Base-by-base conservation (phyloP, 1,139 yeast species). In the Suhomyces terraborum region DNA sequence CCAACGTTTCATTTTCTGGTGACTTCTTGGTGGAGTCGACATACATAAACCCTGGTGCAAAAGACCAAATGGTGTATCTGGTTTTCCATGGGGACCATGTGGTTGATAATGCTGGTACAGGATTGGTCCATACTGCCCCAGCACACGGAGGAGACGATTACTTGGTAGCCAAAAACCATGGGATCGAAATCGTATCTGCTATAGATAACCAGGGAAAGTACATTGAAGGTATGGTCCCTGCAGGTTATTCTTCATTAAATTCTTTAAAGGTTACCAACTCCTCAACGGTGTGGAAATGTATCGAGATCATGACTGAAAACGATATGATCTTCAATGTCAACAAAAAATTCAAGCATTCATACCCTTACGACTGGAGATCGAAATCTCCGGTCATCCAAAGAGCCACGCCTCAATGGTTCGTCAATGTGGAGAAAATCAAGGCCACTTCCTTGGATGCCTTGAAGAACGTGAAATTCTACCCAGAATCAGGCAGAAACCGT, bases 121-220 rank as follows among this genome's bases (percentile, higher is more conserved):
- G 98, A 1, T 66, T 94, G 12, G 99, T 93, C 1, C 99, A 93
- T 56, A 87, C 89, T 13, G 98, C 98, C 0, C 98, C 98, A 1
- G 98, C 97, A 0, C 98, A 93, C 61, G 99, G 99, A 52, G 80
- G 84, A 55, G 98, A 94, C 50, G 99, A 93, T 67, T 91, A 88
- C 58, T 56, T 84, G 18, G 73, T 85, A 22, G 94, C 96, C 19
- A 64, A 75, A 44, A 63, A 70, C 17, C 66, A 84, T 47, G 70
- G 69, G 0, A 71, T 94, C 23, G 69, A 64, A 8, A 77, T 88
- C 1, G 76, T 70, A 46, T 88, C 97, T 0, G 88, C 93, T 0
- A 95, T 93, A 2, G 89, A 93, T 56, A 78, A 76, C 43, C 66
- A 69, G 41, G 98, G 98, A 1, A 70, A 71, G 47, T 88, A 83